Evolutionary conservation across 2,329 filamentous ascomycete genomes (phyloP), one percentile per base, ranked within the genome.

Genomic region (Rutstroemia sp.): DNA sequence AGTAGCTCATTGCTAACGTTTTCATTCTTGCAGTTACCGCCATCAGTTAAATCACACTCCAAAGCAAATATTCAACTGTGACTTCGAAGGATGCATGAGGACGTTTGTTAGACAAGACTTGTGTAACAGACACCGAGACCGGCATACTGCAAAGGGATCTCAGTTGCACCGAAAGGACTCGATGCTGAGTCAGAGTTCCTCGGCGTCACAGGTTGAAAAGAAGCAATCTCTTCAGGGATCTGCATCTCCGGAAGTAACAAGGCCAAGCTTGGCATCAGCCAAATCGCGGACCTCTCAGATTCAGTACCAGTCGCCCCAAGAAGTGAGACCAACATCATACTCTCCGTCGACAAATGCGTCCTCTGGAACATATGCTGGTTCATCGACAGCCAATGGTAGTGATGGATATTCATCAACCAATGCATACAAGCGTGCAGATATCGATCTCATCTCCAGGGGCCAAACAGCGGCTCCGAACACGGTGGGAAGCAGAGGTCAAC

Each of bases 31-130:
- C 59, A 86, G 82, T 47, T 84, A 96, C 74, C 84, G 94, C 47
- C 92, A 97, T 73, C 92, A 97, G 73, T 75, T 97, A 64, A 99
- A 99, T 70, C 94, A 97, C 73, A 87, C 89, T 57, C 92, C 92
- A 17, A 96, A 96, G 73, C 89, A 95, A 69, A 95, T 96, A 55
- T 97, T 95, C 70, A 83, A 84, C 67, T 97, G 94, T 76, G 89
- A 95, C 68, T 96, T 92, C 66, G 89, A 89, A 19, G 90, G 92
- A 68, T 99, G 94, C 72, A 83, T 86, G 59, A 87, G 92, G 51
- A 86, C 88, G 34, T 99, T 97, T 73, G 92, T 97, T 57, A 85
- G 94, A 61, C 89, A 95, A 63, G 94, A 99, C 71, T 78, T 99
- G 57, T 91, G 94, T 69, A 87, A 94, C 67, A 85, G 89, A 44